Base-by-base conservation (phyloP, 345 rosid species). In the Salix purpurea region DNA sequence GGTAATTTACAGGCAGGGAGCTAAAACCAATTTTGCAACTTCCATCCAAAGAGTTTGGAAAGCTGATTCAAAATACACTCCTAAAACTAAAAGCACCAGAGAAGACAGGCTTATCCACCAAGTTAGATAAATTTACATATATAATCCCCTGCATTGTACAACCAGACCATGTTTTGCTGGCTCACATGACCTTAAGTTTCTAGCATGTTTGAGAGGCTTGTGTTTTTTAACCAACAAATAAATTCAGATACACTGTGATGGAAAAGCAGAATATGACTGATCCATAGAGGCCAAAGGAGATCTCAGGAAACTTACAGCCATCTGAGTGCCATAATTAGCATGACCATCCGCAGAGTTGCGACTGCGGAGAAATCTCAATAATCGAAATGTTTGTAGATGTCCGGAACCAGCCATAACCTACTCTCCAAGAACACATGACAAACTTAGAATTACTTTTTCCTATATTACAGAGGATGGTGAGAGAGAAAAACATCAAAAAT, bases 381-480 rank as follows among this genome's bases (percentile, higher is more conserved):
- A 81, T 65, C 97, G 90, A 81, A 95, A 89, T 58, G 91, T 88
- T 81, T 91, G 89, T 73, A 95, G 86, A 88, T 93, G 90, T 79
- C 99, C 98, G 58, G 98, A 91, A 76, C 98, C 99, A 77, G 98
- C 97, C 99, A 95, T 95, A 77, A 93, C 92, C 99, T 95, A 81
- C 73, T 80, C 77, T 75, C 54, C 58, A 50, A 36, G 74, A 77
- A 34, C 69, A 73, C 72, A 46, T 3, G 66, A 78, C 26, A 26
- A 54, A 24, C 70, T 69, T 76, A 54, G 16, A 80, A 65, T 66
- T 71, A 71, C 61, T 69, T 75, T 65, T 71, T 39, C 48, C 19
- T 69, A 18, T 26, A 72, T 62, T 28, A 26, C 39, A 16, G 44
- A 40, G 61, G 18, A 67, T 66, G 77, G 71, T 60, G 6, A 36